Base-by-base conservation (phyloP, 306 rosid genomes). In the Betula pendula region DNA sequence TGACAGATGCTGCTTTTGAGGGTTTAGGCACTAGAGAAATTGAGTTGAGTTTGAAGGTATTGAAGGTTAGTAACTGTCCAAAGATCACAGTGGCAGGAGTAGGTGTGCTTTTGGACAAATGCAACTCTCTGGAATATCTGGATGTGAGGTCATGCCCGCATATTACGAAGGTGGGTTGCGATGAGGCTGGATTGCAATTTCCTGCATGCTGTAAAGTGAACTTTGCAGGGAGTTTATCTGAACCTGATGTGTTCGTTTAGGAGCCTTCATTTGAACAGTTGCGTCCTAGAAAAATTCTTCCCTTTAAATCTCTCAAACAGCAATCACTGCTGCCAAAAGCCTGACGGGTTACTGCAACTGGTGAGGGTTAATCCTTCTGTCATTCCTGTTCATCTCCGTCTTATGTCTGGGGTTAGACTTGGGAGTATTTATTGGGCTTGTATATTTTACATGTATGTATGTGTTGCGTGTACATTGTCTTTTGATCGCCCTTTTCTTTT, bases 61-160 rank as follows among this genome's bases (percentile, higher is more conserved):
- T 95, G 81, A 92, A 92, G 89, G 86, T 89, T 55, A 86, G 91
- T 75, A 90, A 88, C 75, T 95, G 99, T 88, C 92, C 88, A 38
- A 95, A 90, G 83, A 86, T 95, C 78, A 88, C 97, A 2, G 89
- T 92, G 77, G 84, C 84, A 25, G 93, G 91, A n/a, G 84, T 95
- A 51, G 81, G 92, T 67, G 79, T 86, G 86, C 84, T 95, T 68
- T 35, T 86, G 74, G 88, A 88, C 75, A 89, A 87, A 75, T 92
- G 97, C 81, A 66, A 24, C 63, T 77, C 75, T 75, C 84, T 92
- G 56, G 86, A 92, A 67, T 95, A 92, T 81, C 83, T 95, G 75
- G 97, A 95, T 78, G 97, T 95, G 78, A 90, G 97, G 79, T 87
- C 97, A 25, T 92, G 99, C 83, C 96, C 96, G 0, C 86, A 81